phyloP scores from a whole-genome alignment of 768 basidiomycete genomes.

The Psilocybe sp. region DNA sequence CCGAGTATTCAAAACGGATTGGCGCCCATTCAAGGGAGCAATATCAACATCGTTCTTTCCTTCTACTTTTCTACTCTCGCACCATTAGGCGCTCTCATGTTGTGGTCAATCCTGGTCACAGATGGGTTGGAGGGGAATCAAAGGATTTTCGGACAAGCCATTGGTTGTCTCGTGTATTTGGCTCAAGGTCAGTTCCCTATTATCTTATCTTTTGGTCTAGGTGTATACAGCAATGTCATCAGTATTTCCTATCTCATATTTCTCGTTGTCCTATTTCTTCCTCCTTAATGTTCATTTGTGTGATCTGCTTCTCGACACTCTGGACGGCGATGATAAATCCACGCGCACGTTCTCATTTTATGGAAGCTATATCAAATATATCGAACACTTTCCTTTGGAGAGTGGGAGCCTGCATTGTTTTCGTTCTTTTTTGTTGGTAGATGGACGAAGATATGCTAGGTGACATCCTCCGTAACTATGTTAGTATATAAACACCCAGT shows the following conservation, averaged over 20 bases:
- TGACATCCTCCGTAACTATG: constrained; percentile 15
- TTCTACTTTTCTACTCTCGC: constrained; percentile 38
- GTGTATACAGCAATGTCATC: not conserved
- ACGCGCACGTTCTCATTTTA: constrained; percentile 97
- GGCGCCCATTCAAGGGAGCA: constrained; percentile 87
- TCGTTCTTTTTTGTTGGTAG: constrained; percentile 15
- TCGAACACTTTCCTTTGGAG: constrained; percentile 12
- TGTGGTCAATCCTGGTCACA: constrained; percentile 21
- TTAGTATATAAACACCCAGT: not conserved
- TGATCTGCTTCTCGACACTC: constrained; percentile 88
- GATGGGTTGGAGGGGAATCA: constrained; percentile 19
- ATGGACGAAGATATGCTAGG: constrained; percentile 22
- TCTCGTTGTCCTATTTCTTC: not conserved
- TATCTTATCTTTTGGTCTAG: not conserved
- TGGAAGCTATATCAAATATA: constrained; percentile 68
- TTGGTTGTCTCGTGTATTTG: not conserved
- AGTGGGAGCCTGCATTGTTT: constrained; percentile 24
- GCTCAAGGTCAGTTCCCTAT: constrained; percentile 6
- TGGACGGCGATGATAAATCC: constrained; percentile 69
- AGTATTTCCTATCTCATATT: not conserved
- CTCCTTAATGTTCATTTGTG: not conserved
- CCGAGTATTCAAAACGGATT: constrained; percentile 55
- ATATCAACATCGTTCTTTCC: constrained; percentile 40
- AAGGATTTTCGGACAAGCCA: constrained; percentile 13
- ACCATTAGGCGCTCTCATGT: constrained; percentile 21